Evolutionary conservation across 306 rosid species (phyloP), one percentile per base, ranked within the genome.

Genomic region (Purshia tridentata): DNA sequence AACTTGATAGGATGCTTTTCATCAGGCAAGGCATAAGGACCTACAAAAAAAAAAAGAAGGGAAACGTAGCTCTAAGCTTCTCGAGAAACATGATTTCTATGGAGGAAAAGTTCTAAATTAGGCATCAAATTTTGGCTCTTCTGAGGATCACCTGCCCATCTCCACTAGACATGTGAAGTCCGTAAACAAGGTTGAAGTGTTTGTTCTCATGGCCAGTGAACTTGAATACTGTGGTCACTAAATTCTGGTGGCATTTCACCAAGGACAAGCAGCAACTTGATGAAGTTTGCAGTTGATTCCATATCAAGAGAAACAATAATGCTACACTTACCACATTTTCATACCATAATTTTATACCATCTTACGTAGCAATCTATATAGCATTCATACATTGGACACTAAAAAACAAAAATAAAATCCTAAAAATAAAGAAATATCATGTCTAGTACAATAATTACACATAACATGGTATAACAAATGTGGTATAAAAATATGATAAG

Each of bases 151-250:
- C 68, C 84, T 74, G 55, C 84, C 86, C 18, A 74, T 59, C 49
- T 82, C 89, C 10, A 66, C 83, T 0, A 80, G 79, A 75, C 80
- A 80, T 4, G 84, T 80, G 18, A 75, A 55, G 39, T 72, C 84
- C 22, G 42, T 75, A 11, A 15, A 53, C 61, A 77, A 79, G 58
- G 88, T 81, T 2, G 88, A 85, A 76, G 72, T 70, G 9, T 40
- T 13, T 61, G 66, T 6, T 12, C 66, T 13, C 0, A 29, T 14
- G 66, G 42, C 45, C 1, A 7, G 6, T 3, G 11, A n/a, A 29
- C 19, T 61, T 61, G 66, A 15, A 61, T 18, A 61, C 4, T 14
- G 42, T 54, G 29, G 12, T 18, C 35, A 55, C 4, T 6, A 55
- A 20, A 55, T 55, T 8, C 35, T 6, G 35, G 35, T 1, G 35